Base-by-base conservation (phyloP, 1,139 yeast genomes). In the Arxiozyma slooffiae region DNA sequence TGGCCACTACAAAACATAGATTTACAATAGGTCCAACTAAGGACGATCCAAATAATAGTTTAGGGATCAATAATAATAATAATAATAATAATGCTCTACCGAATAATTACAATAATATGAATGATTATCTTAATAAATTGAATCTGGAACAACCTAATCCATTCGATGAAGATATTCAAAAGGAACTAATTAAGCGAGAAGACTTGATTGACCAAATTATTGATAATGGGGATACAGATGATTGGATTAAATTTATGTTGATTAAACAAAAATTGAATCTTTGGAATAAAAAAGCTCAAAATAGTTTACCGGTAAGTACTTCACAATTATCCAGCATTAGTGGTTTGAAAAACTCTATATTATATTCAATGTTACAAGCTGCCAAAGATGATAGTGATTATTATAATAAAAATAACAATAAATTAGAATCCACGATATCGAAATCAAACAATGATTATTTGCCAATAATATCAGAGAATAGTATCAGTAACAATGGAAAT, bases 41-140 rank as follows among this genome's bases (percentile, higher is more conserved):
- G n/a, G 42, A 39, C n/a, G 42, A 14, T 41, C 21, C 38, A 14
- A 52, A 51, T 38, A 38, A 40, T 11, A 24, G 9, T n/a, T 11
- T 42, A 41, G 24, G 40, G 18, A n/a, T 36, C 38, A 38, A 41
- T 26, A 20, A 44, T 8, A 44, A 36, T 26, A 21, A 24, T 20
- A 21, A 23, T 30, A 47, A 44, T 47, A 45, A 50, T 49, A 54
- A 41, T 55, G 22, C 26, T 11, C 2, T 38, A 11, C 21, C 40
- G 9, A 46, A 38, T 26, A 36, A 14, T 30, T 30, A 30, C 36
- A 30, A 66, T 2, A 56, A 60, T 21, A 60, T 66, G 24, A 69
- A 68, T 2, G 69, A 67, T 46, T 67, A 67, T 46, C 58, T 65
- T 22, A 67, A 63, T 46, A 63, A 61, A 24, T 48, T 61, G 38